Base-by-base conservation (phyloP, 345 rosid species). In the Bruguiera parviflora region DNA sequence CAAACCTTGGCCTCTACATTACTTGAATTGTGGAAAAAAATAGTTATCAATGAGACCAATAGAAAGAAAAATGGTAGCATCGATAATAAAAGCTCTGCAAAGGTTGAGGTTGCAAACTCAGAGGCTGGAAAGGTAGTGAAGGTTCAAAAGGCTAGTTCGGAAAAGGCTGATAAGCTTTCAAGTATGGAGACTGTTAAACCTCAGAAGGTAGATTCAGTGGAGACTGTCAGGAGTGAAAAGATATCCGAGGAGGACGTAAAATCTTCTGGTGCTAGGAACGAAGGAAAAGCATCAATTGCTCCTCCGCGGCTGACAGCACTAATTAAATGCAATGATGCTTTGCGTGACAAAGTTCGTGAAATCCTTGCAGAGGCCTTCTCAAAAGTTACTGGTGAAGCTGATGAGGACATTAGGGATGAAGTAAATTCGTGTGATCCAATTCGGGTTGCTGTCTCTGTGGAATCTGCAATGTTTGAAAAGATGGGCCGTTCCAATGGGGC, bases 311-410 rank as follows among this genome's bases (percentile, higher is more conserved):
- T 92, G 78, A 80, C 87, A 1, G 56, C 86, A 25, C 20, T 92
- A 80, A 69, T 87, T 39, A 96, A 80, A 77, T 90, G 96, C 70
- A 82, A 92, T 71, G 98, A 96, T 81, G 80, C 86, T 52, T 25
- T 84, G 60, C 96, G 98, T 24, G 98, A 95, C 84, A 95, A 90
- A 79, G 65, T 89, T 70, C 86, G 97, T 21, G 97, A 90, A 81
- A 68, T 88, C 69, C 92, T 92, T 58, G 84, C 55, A 0, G 97
- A 92, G 53, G 98, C 98, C 61, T 73, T 95, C 65, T 82, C 87
- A 66, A 95, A 79, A 78, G 99, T 90, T 75, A 67, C 79, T 47
- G 74, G 59, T 13, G 99, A 95, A 82, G 86, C 80, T 10, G 87
- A 84, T 49, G 90, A 83, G 25, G 80, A 85, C 55, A 76, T 75